Conservation (phyloP, 2,329 filamentous ascomycete genomes). For the Beauveria asiatica region DNA sequence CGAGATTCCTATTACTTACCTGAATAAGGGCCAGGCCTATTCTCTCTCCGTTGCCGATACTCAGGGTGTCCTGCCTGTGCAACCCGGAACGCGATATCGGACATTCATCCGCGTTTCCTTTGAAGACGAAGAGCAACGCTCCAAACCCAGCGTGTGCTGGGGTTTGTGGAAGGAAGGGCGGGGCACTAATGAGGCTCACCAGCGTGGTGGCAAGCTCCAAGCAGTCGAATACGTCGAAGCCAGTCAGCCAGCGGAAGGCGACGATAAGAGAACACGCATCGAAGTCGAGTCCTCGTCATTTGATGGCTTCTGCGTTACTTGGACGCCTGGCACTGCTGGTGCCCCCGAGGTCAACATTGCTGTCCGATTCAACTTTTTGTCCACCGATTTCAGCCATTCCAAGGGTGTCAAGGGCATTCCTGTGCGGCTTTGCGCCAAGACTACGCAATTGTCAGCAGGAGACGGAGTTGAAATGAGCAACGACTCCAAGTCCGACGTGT, state of each 20-base stretch:
- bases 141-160: conserved; percentile 77
- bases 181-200: conserved; percentile 91
- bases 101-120: conserved; percentile 95
- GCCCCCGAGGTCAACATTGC: conserved; percentile 73
- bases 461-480: conserved; percentile 35
- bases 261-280: conserved; percentile 58
- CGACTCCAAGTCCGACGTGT: conserved; percentile 57
- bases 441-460: conserved; percentile 52
- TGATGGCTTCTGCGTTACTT: conserved; percentile 86
- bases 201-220: conserved; percentile 83
- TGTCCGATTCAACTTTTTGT: conserved; percentile 96
- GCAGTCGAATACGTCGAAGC: conserved; percentile 88
- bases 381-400: conserved; percentile 96
- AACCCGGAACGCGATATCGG: conserved; percentile 63
- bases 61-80: conserved; percentile 47
- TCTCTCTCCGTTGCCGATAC: conserved; percentile 79
- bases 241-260: conserved; percentile 48
- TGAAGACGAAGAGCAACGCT: conserved; percentile 87
- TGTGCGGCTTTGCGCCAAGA: conserved; percentile 87
- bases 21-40: conserved; percentile 96
- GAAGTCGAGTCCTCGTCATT: conserved; percentile 74
- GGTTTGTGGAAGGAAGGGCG: conserved; percentile 90
- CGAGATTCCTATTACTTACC: conserved; percentile 93
- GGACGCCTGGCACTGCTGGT: conserved; percentile 66
- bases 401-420: conserved; percentile 98